Percentiles rank a stretch among this genome's conserved stretches.
Evolutionary conservation across 1,139 yeast genomes (phyloP).

Genomic region (Diutina sp.): DNA sequence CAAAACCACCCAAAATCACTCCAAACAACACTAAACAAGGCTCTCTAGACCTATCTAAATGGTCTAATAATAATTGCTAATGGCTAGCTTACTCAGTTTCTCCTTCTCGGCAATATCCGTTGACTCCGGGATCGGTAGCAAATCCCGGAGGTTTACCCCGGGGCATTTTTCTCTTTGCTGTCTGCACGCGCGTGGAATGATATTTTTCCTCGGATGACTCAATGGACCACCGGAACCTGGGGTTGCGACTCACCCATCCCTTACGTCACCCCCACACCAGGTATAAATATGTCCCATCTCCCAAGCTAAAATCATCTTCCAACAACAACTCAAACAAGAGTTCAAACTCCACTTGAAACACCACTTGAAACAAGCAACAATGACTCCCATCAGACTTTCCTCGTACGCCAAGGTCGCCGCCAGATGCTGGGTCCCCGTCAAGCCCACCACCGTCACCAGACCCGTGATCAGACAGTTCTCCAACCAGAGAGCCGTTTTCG

Average conservation of each 20-base stretch:
- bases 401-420: conserved; percentile 2
- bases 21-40: too few relatives aligned
- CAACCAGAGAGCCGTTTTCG: conserved; percentile 1
- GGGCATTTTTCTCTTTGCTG: not conserved
- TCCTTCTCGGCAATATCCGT: not conserved
- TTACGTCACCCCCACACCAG: not conserved
- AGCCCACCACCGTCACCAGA: conserved; percentile 2
- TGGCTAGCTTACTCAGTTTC: not conserved
- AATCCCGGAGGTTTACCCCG: not conserved
- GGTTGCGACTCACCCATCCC: not conserved
- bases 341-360: not conserved
- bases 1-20: too few relatives aligned
- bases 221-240: not conserved
- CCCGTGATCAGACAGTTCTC: conserved; percentile 1
- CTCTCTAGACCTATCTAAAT: too few relatives aligned
- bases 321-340: not conserved
- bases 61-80: too few relatives aligned
- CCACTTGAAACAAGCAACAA: not conserved
- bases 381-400: conserved; percentile 2
- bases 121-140: not conserved
- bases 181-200: not conserved
- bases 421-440: conserved; percentile 3
- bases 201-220: not conserved
- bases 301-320: not conserved
- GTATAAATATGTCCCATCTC: not conserved